Conservation (phyloP, 306 rosid species). For the Hippophae gyantsensis region DNA sequence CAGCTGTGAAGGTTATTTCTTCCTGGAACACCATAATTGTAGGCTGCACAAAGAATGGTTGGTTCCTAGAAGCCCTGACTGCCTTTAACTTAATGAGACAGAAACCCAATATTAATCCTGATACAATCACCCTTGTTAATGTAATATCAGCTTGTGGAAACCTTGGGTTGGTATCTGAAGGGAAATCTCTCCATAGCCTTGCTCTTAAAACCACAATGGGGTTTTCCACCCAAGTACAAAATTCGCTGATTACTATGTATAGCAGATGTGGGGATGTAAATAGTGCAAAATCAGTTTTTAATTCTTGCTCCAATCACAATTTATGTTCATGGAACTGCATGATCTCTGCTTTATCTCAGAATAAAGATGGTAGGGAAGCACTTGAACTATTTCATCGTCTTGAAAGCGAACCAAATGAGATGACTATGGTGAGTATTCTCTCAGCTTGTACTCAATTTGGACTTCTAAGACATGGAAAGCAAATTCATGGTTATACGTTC, state of each 20-base stretch:
- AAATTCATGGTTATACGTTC: slow-evolving; percentile 31
- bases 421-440: slow-evolving; percentile 42
- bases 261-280: slow-evolving; percentile 43
- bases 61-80: slow-evolving; percentile 30
- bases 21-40: slow-evolving; percentile 50
- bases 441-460: slow-evolving; percentile 47
- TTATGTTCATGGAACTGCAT: slow-evolving; percentile 59
- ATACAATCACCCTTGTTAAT: slow-evolving; percentile 41
- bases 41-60: slow-evolving; percentile 28
- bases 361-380: slow-evolving; percentile 35
- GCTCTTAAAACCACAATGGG: slow-evolving; percentile 30
- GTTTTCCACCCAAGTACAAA: slow-evolving; percentile 37
- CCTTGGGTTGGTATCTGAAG: slow-evolving; percentile 29
- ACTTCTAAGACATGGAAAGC: slow-evolving; percentile 26
- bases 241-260: slow-evolving; percentile 48
- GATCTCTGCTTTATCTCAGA: slow-evolving; percentile 45
- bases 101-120: slow-evolving; percentile 25
- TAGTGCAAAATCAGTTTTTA: slow-evolving; percentile 38
- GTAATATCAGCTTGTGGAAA: slow-evolving; percentile 45
- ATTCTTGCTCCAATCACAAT: slow-evolving; percentile 24
- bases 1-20: slow-evolving; percentile 22
- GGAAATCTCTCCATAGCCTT: slow-evolving; percentile 40
- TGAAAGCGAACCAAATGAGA: slow-evolving; percentile 34
- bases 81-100: slow-evolving; percentile 34
- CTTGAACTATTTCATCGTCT: slow-evolving; percentile 31